phyloP scores from a whole-genome alignment of 176 grass and related monocot genomes.

The Stipa capillata region DNA sequence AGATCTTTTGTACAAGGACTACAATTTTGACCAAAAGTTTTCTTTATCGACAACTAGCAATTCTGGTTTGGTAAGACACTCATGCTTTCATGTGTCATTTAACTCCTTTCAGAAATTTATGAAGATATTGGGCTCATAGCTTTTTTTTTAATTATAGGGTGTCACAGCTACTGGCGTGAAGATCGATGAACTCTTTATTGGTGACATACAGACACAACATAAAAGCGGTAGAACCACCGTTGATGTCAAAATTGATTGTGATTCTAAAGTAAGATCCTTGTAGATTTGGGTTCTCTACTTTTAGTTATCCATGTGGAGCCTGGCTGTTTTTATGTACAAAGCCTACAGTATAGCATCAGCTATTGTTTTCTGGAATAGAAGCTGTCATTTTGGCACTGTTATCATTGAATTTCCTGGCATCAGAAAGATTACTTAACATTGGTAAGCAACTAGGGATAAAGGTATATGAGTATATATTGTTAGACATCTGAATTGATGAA shows the following conservation, averaged over 20 bases:
- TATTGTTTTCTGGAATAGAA: neutral
- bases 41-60: slow-evolving; percentile 29
- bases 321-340: no score
- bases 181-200: no score
- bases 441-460: neutral
- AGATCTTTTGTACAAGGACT: no score
- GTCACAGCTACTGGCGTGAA: no score
- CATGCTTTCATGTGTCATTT: no score
- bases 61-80: slow-evolving; percentile 65
- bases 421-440: no score
- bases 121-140: neutral
- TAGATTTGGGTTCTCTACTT: neutral
- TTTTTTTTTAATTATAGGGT: slow-evolving; percentile 29
- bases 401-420: no score
- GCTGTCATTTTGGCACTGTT: neutral
- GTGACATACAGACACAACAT: no score
- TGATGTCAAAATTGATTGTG: no score
- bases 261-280: slow-evolving; percentile 35
- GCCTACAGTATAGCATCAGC: neutral
- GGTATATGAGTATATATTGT: neutral
- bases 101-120: neutral
- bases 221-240: no score
- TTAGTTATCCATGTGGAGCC: neutral
- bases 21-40: slow-evolving; percentile 70
- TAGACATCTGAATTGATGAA: no score